phyloP scores from a whole-genome alignment of 2,329 filamentous ascomycete genomes.

The Colletotrichum filicis region DNA sequence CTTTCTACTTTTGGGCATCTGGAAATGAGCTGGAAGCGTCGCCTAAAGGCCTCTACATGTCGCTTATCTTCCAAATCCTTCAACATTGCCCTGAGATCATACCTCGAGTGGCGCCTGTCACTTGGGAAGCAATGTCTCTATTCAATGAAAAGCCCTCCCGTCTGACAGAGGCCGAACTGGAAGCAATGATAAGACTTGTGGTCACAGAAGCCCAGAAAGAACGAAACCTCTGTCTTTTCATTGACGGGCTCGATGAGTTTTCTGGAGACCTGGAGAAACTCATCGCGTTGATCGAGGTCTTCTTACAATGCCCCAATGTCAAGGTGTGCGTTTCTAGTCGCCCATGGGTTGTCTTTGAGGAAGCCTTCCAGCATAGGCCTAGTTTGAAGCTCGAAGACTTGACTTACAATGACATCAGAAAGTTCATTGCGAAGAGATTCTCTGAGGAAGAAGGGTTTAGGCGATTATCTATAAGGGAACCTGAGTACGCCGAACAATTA shows the following conservation, averaged over 20 bases:
- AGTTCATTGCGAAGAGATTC: constrained; percentile 21
- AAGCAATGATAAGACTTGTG: background rate
- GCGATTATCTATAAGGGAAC: background rate
- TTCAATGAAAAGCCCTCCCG: background rate
- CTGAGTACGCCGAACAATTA: background rate
- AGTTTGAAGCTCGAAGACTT: constrained; percentile 35
- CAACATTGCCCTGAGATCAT: background rate
- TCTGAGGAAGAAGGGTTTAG: background rate
- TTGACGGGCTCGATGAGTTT: constrained; percentile 43
- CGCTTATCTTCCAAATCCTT: background rate
- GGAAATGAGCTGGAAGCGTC: background rate
- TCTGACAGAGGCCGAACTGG: background rate
- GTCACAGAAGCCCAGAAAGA: background rate
- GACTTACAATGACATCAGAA: constrained; percentile 34
- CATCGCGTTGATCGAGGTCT: background rate
- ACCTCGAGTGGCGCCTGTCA: background rate
- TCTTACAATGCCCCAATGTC: constrained; percentile 26
- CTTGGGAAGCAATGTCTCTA: constrained; percentile 1
- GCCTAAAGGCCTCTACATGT: background rate
- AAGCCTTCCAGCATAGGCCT: constrained; percentile 19
- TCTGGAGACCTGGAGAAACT: constrained; percentile 27
- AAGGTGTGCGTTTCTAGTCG: constrained; percentile 46
- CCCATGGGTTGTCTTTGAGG: constrained; percentile 39
- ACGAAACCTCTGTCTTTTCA: constrained; percentile 36
- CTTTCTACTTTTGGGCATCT: constrained; percentile 10